Evolutionary conservation across 805 yeast genomes (phyloP).

Genomic region (Ogataea pilisensis): DNA sequence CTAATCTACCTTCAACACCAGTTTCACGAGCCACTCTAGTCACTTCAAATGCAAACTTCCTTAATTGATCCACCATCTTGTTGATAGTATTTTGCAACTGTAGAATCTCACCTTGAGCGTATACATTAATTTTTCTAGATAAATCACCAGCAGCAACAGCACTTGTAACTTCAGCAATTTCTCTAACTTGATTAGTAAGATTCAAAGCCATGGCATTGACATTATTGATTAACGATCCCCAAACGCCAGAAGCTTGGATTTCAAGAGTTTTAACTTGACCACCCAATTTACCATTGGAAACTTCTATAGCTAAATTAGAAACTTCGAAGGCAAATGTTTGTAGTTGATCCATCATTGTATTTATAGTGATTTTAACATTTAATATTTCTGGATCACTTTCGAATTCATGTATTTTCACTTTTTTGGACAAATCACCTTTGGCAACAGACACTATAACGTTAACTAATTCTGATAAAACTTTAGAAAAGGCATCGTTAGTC

Average conservation of each 20-base stretch:
- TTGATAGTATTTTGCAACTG: slow-evolving; percentile 84
- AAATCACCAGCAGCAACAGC: slow-evolving; percentile 88
- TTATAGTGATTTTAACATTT: slow-evolving; percentile 75
- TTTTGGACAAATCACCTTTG: slow-evolving; percentile 80
- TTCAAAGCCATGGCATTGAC: slow-evolving; percentile 87
- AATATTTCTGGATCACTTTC: slow-evolving; percentile 77
- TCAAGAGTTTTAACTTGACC: slow-evolving; percentile 70
- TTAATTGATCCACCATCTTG: slow-evolving; percentile 81
- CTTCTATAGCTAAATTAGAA: slow-evolving; percentile 83
- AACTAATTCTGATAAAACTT: slow-evolving; percentile 74
- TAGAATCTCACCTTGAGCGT: slow-evolving; percentile 86
- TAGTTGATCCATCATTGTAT: slow-evolving; percentile 84
- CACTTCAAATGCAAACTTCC: slow-evolving; percentile 82
- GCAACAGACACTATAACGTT: slow-evolving; percentile 86
- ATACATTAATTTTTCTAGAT: slow-evolving; percentile 78
- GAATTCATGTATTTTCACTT: slow-evolving; percentile 66
- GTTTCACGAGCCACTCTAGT: slow-evolving; percentile 85
- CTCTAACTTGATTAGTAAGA: slow-evolving; percentile 82
- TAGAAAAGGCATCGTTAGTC: slow-evolving; percentile 68
- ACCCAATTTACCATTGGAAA: slow-evolving; percentile 85
- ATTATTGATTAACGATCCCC: slow-evolving; percentile 81
- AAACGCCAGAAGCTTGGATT: slow-evolving; percentile 81
- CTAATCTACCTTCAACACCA: slow-evolving; percentile 83
- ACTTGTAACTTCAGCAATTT: slow-evolving; percentile 83
- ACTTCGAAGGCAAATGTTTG: slow-evolving; percentile 80